These are phyloP conservation scores for Acer yangbiense DNA, from an alignment of 345 rosid species.

Conservation along the genomic window DNA sequence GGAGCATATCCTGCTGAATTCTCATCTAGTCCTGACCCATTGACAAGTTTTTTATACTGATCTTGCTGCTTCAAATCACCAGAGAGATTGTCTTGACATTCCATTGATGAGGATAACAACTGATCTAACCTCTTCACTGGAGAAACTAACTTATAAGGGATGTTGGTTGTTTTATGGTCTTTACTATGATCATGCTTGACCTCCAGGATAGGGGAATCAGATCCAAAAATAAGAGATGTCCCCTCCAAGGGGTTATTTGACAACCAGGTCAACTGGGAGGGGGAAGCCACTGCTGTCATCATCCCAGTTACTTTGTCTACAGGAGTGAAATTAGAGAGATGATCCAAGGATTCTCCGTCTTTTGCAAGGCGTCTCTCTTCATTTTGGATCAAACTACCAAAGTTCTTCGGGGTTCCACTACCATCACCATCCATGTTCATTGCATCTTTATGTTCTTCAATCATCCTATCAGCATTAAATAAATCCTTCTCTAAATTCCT, in stretches of 20 bases:
- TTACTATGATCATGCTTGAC: constrained; percentile 22
- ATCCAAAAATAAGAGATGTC: constrained; percentile 10
- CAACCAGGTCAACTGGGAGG: constrained; percentile 16
- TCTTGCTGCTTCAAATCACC: constrained; percentile 36
- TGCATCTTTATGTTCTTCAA: constrained; percentile 20
- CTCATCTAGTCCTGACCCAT: constrained; percentile 34
- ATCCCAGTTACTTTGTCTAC: constrained; percentile 31
- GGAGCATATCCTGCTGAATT: constrained; percentile 23
- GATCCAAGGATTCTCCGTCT: constrained; percentile 21
- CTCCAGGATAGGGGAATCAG: constrained; percentile 24
- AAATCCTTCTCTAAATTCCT: constrained; percentile 44
- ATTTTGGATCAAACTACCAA: constrained; percentile 28
- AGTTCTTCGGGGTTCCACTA: constrained; percentile 20
- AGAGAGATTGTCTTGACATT: constrained; percentile 22
- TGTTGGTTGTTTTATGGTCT: constrained; percentile 22
- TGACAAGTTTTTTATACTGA: constrained; percentile 17
- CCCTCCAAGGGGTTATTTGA: constrained; percentile 23
- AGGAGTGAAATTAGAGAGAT: constrained; percentile 19
- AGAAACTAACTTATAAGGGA: constrained; percentile 32
- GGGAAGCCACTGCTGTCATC: constrained; percentile 28
- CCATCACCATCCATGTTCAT: constrained; percentile 15
- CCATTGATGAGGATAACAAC: constrained; percentile 29
- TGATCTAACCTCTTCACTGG: constrained; percentile 38
- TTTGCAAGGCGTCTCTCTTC: constrained; percentile 22
- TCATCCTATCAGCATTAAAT: constrained; percentile 29